A percentile compares a stretch with the other conserved stretches of the same genome.
These are phyloP conservation scores for Picea engelmannii DNA, from an alignment of 83 land plant genomes.

Conservation along the genomic window DNA sequence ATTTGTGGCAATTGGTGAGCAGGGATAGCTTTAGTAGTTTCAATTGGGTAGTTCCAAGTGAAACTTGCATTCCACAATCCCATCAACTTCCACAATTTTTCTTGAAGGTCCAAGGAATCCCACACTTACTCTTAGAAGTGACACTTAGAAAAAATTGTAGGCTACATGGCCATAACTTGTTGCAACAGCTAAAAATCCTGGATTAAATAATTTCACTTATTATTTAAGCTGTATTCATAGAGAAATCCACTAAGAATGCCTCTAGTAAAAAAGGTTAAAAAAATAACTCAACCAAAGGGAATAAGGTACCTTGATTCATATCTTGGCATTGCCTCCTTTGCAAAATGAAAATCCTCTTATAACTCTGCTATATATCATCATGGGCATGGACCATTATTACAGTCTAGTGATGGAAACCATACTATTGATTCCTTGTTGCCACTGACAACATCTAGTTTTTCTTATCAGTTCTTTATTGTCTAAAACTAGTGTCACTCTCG, in stretches of 20 bases:
- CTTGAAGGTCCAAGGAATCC: too few species aligned
- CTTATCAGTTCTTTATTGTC: not conserved
- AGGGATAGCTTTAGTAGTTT: too few species aligned
- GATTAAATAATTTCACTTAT: not conserved
- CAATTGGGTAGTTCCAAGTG: too few species aligned
- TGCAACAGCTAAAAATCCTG: not conserved
- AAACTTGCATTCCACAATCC: too few species aligned
- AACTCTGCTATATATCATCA: not conserved
- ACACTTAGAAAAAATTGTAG: too few species aligned
- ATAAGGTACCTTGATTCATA: not conserved
- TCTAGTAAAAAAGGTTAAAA: not conserved
- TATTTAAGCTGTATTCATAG: not conserved
- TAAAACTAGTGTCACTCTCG: not conserved
- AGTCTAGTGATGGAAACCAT: not conserved
- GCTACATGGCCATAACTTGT: not conserved
- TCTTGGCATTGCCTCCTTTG: not conserved
- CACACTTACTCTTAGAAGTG: too few species aligned
- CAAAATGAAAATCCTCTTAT: not conserved
- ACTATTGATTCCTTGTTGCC: not conserved
- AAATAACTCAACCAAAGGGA: not conserved
- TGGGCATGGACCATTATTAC: not conserved
- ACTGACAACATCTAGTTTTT: not conserved
- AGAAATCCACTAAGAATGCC: not conserved
- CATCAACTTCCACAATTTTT: too few species aligned
- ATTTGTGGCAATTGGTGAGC: too few species aligned